Conservation (phyloP, 352 stramenopile genomes). For the Peronospora tabacina region DNA sequence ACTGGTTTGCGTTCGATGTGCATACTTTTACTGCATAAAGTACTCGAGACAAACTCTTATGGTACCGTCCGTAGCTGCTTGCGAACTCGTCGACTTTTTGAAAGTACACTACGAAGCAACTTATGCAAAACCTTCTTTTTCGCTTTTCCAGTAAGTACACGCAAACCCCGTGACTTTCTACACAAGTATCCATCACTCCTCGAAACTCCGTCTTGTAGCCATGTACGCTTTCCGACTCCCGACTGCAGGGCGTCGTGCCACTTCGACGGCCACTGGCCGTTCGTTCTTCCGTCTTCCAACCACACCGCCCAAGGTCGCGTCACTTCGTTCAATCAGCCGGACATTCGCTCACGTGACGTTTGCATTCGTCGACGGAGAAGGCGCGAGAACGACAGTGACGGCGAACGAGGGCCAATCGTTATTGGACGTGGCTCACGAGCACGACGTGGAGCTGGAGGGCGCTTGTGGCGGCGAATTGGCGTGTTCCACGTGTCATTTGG, state of each 20-base stretch:
- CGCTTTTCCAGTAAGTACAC: no score
- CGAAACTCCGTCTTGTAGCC: not conserved
- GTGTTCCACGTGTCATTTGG: constrained; percentile 91
- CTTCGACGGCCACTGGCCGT: constrained; percentile 6
- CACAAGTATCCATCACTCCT: no score
- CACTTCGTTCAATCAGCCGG: not conserved
- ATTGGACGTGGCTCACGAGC: constrained; percentile 88
- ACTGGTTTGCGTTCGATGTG: no score
- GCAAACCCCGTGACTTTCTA: no score
- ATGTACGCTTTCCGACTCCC: constrained; percentile 14
- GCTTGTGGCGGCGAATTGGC: constrained; percentile 90
- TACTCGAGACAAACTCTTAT: no score
- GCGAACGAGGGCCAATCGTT: constrained; percentile 71
- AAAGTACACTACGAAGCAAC: no score
- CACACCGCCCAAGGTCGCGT: not conserved
- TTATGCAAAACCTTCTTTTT: no score
- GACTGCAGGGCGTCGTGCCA: constrained; percentile 4
- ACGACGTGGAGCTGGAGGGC: constrained; percentile 91
- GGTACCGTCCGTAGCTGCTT: no score
- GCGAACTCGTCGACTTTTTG: no score
- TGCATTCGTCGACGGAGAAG: constrained; percentile 79
- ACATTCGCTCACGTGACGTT: constrained; percentile 53
- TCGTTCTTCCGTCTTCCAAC: not conserved
- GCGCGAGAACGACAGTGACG: constrained; percentile 55
- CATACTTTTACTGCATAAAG: no score